Evolutionary conservation across 176 grass and related monocot genomes (phyloP).

Genomic region (Avena insularis): DNA sequence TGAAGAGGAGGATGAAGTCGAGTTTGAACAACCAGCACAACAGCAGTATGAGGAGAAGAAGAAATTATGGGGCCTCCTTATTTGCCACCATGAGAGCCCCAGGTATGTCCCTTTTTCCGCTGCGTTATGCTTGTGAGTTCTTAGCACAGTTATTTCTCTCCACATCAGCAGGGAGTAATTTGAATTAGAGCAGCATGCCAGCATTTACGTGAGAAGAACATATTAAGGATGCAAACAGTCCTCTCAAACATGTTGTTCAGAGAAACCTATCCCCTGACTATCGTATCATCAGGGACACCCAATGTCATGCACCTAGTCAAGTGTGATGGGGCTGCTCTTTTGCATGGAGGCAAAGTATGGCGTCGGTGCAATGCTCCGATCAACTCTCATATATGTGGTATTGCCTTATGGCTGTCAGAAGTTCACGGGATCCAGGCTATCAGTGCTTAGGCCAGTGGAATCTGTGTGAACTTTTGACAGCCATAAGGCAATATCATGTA

Average conservation of each 20-base stretch:
- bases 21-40: conserved; percentile 48
- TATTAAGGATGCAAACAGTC: conserved; percentile 75
- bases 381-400: conserved; percentile 69
- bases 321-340: conserved; percentile 81
- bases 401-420: conserved; percentile 76
- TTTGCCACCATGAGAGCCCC: conserved; percentile 22
- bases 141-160: conserved; percentile 80
- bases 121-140: conserved; percentile 94
- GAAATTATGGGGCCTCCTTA: conserved; percentile 83
- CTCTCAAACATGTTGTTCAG: conserved; percentile 81
- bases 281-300: conserved; percentile 62
- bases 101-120: conserved; percentile 85
- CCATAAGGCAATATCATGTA: too few species aligned
- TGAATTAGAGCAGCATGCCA: conserved; percentile 58
- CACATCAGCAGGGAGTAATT: conserved; percentile 79
- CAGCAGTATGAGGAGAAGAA: conserved; percentile 49
- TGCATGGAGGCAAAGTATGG: conserved; percentile 76
- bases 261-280: conserved; percentile 77
- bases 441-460: too few species aligned
- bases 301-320: conserved; percentile 91
- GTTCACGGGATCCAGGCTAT: conserved; percentile 64
- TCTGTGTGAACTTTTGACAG: too few species aligned
- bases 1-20: conserved; percentile 53
- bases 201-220: conserved; percentile 81
- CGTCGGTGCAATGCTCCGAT: conserved; percentile 58